Evolutionary conservation across 306 rosid genomes (phyloP).

Genomic region (Citrullus amarus): DNA sequence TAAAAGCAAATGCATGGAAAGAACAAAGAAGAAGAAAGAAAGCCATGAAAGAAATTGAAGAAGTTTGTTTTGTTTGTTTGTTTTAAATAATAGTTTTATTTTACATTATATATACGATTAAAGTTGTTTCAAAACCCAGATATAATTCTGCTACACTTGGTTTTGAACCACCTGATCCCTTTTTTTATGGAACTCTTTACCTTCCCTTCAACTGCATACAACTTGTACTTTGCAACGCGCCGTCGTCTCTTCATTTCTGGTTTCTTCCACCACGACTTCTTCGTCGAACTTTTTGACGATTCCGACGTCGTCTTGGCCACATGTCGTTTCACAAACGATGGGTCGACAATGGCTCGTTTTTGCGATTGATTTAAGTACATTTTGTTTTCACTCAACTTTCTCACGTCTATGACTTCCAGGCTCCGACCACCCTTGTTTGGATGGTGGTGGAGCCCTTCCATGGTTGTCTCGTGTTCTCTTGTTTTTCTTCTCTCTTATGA

Average conservation of each 20-base stretch:
- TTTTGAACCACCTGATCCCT: constrained; percentile 10
- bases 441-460: not conserved
- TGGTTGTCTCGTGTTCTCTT: not conserved
- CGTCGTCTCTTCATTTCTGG: not conserved
- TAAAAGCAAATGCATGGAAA: no score
- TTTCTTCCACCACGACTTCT: constrained; percentile 6
- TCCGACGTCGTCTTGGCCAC: not conserved
- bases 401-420: not conserved
- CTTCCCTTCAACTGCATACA: constrained; percentile 10
- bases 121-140: not conserved
- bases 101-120: not conserved
- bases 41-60: not conserved
- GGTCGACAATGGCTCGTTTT: not conserved
- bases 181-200: not conserved
- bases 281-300: not conserved
- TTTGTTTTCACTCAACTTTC: not conserved
- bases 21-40: not conserved
- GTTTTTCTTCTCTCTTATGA: not conserved
- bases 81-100: not conserved
- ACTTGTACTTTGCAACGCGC: not conserved
- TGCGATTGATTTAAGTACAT: not conserved
- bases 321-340: not conserved
- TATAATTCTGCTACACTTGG: constrained; percentile 3
- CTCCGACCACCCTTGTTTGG: not conserved
- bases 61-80: not conserved